A percentile compares a stretch with the other conserved stretches of the same genome.
Conservation (phyloP, 148 eudicot genomes). For the Silene uniflora region DNA sequence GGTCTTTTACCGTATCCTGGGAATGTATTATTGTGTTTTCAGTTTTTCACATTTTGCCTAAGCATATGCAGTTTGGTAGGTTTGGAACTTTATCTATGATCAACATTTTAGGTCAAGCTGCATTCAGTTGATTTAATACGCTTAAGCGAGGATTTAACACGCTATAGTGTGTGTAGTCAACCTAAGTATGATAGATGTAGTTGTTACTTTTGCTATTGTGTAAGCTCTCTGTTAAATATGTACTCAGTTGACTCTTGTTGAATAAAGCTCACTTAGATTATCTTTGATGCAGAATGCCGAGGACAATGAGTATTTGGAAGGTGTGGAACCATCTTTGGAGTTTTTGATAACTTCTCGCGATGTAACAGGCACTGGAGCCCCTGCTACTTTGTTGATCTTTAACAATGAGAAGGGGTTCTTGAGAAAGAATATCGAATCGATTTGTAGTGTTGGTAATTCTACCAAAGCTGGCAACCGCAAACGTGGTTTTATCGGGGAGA, state of each 20-base stretch:
- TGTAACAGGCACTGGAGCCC: conserved; percentile 57
- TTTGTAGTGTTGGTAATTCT: conserved; percentile 64
- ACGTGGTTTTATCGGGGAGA: conserved; percentile 65
- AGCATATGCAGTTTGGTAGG: background rate
- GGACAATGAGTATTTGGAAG: conserved; percentile 61
- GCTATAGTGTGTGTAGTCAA: background rate
- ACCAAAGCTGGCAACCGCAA: conserved; percentile 66
- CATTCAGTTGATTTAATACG: background rate
- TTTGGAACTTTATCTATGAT: background rate
- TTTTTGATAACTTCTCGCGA: conserved; percentile 59
- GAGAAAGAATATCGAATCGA: conserved; percentile 49
- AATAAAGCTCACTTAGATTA: background rate
- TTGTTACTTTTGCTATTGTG: too few relatives aligned
- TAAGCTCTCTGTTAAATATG: background rate
- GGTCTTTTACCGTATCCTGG: too few relatives aligned
- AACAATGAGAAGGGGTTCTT: conserved; percentile 71
- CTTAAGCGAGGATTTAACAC: too few relatives aligned
- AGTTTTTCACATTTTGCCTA: background rate
- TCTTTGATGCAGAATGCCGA: conserved; percentile 56
- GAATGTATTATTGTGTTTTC: too few relatives aligned
- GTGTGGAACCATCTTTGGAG: conserved; percentile 60
- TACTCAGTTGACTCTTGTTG: background rate
- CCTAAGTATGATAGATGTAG: background rate
- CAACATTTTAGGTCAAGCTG: background rate
- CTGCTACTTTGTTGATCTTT: conserved; percentile 56